These are phyloP conservation scores for Saxophila tyrrhenica DNA, from an alignment of 495 filamentous ascomycete species.

Conservation along the genomic window DNA sequence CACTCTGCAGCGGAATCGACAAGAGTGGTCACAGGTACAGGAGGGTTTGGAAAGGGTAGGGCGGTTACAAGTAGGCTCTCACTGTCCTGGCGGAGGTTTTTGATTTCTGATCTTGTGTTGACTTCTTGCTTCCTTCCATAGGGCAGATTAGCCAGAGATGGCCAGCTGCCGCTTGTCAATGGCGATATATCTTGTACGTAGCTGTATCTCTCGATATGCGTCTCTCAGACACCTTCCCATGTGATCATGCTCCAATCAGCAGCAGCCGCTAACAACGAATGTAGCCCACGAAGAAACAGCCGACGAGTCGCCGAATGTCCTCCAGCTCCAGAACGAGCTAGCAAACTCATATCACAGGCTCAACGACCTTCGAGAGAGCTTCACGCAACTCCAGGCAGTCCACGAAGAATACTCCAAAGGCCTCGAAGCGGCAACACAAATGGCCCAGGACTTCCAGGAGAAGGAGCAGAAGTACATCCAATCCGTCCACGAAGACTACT, in stretches of 20 bases:
- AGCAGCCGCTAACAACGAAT: no score
- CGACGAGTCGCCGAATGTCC: background rate
- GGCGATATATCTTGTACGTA: slow-evolving; percentile 1
- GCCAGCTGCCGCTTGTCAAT: background rate
- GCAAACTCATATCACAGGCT: slow-evolving; percentile 36
- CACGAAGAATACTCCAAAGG: slow-evolving; percentile 46
- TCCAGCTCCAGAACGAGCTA: slow-evolving; percentile 35
- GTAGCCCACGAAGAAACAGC: no score
- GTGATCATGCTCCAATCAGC: no score
- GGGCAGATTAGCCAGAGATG: background rate
- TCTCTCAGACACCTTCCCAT: no score
- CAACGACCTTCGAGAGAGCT: slow-evolving; percentile 35
- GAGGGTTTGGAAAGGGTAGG: slow-evolving; percentile 12
- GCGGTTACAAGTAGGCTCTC: background rate
- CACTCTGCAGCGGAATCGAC: slow-evolving; percentile 17
- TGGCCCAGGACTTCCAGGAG: slow-evolving; percentile 51
- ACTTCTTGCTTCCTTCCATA: background rate
- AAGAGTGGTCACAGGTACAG: slow-evolving; percentile 13
- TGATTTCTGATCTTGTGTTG: no score
- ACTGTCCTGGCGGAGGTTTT: no score
- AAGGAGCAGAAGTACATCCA: slow-evolving; percentile 49
- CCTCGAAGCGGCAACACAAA: slow-evolving; percentile 46
- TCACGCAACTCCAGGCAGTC: slow-evolving; percentile 41
- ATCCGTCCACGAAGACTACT: slow-evolving; percentile 48
- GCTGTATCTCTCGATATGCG: no score